phyloP scores from a whole-genome alignment of 2,329 filamentous ascomycete species.

The Paraphaeosphaeria minitans region DNA sequence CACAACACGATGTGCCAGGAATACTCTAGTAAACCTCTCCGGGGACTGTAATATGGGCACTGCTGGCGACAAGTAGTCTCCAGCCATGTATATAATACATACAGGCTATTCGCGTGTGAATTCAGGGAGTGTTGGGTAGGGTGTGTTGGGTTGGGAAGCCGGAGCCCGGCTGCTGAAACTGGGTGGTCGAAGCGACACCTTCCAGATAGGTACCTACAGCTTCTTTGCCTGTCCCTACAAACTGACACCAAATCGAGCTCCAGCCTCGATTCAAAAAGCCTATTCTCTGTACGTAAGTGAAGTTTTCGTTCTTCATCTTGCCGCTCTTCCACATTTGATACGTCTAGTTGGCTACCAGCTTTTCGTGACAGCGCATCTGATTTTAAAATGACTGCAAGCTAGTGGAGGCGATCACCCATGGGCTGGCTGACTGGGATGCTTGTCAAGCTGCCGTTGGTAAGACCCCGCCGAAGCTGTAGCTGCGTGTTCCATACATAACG shows the following conservation, averaged over 20 bases:
- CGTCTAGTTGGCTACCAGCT: constrained; percentile 16
- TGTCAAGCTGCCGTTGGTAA: constrained; percentile 10
- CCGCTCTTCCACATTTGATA: constrained; percentile 10
- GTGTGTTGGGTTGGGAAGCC: constrained; percentile 8
- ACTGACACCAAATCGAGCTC: constrained; percentile 10
- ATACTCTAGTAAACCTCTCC: too few relatives aligned
- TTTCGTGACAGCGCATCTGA: constrained; percentile 13
- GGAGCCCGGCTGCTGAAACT: constrained; percentile 17
- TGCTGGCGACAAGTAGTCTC: neutral
- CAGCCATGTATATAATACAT: too few relatives aligned
- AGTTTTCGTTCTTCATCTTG: neutral
- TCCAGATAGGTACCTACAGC: constrained; percentile 18
- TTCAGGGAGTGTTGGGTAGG: neutral
- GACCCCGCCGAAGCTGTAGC: constrained; percentile 7
- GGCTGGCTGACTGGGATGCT: constrained; percentile 3
- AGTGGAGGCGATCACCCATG: neutral
- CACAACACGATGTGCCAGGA: too few relatives aligned
- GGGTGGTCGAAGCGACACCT: constrained; percentile 14
- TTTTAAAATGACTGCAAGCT: constrained; percentile 1
- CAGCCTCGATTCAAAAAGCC: constrained; percentile 9
- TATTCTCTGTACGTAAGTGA: neutral
- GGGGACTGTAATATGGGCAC: neutral
- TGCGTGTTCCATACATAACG: neutral
- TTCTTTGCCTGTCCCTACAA: constrained; percentile 11
- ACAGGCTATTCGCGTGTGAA: neutral